phyloP scores from a whole-genome alignment of 2,329 filamentous ascomycete genomes.

The Fusarium miscanthi region DNA sequence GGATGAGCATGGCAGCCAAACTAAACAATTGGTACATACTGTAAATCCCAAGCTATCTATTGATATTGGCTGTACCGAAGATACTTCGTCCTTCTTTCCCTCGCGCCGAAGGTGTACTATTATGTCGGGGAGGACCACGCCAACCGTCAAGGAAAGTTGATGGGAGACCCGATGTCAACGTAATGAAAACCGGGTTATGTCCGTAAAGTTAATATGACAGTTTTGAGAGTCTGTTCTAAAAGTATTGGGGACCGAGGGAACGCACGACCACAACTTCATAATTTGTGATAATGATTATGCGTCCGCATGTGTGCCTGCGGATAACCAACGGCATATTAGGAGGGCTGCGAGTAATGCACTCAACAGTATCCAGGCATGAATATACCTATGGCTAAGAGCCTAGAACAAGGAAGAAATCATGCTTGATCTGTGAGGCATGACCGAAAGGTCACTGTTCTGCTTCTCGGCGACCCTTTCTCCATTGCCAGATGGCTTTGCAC shows the following conservation, averaged over 20 bases:
- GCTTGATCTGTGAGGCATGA: no score
- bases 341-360: no score
- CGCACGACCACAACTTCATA: neutral
- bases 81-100: neutral
- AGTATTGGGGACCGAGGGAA: neutral
- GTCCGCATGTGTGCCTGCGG: neutral
- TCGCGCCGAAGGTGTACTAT: neutral
- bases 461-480: constrained; percentile 37
- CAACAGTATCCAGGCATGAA: no score
- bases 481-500: constrained; percentile 46
- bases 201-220: neutral
- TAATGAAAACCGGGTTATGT: neutral
- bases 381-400: no score
- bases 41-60: no score
- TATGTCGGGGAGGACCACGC: neutral
- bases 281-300: no score
- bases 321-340: no score
- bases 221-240: neutral
- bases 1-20: neutral
- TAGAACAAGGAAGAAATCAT: no score
- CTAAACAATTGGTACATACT: neutral
- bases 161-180: neutral
- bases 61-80: no score
- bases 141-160: neutral
- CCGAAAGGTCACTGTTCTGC: neutral